Evolutionary conservation across 2,329 filamentous ascomycete genomes (phyloP).

Genomic region (Metarhizium guizhouense): DNA sequence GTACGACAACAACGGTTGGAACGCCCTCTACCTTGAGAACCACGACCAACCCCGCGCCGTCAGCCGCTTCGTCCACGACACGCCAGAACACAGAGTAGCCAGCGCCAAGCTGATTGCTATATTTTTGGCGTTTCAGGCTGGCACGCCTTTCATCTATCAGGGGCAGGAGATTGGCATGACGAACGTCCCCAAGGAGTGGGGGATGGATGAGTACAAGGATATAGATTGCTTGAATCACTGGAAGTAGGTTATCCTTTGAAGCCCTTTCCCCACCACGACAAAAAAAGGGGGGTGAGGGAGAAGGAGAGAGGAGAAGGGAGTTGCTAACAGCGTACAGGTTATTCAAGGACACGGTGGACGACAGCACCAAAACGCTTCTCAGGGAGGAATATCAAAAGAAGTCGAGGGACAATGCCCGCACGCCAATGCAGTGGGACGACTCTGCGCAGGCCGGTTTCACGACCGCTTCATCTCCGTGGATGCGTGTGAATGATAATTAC

Average conservation of each 20-base stretch:
- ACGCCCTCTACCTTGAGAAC: conserved; percentile 56
- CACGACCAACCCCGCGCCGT: conserved; percentile 57
- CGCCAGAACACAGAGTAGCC: conserved; percentile 35
- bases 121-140: conserved; percentile 47
- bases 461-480: conserved; percentile 51
- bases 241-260: conserved; percentile 22
- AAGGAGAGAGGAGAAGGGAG: background rate
- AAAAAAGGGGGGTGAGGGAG: background rate
- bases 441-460: conserved; percentile 57
- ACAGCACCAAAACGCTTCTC: conserved; percentile 26
- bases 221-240: conserved; percentile 49
- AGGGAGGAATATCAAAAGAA: conserved; percentile 44
- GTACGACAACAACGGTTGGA: conserved; percentile 53
- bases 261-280: background rate
- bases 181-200: conserved; percentile 53
- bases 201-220: conserved; percentile 59
- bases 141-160: conserved; percentile 61
- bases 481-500: conserved; percentile 58
- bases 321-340: conserved; percentile 16
- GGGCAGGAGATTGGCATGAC: conserved; percentile 61
- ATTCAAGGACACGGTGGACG: conserved; percentile 28
- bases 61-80: conserved; percentile 43
- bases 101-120: conserved; percentile 53
- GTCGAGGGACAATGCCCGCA: conserved; percentile 60
- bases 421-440: conserved; percentile 64